Conservation (phyloP, 768 basidiomycete species). For the Auricularia sp. region DNA sequence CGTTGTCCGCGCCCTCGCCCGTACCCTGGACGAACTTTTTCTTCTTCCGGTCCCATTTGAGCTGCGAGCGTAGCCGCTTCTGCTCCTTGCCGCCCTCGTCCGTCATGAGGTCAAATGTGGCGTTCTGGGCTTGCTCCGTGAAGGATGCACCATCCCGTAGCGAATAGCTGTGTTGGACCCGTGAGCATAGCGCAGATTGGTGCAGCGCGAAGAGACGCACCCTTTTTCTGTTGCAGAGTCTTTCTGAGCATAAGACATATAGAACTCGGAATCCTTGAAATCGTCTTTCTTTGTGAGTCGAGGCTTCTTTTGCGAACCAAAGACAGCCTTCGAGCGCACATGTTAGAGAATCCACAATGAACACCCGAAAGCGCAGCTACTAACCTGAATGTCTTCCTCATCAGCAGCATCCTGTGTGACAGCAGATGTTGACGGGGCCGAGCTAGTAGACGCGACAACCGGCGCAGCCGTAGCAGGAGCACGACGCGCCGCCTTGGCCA, state of each 20-base stretch:
- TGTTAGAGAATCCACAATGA: not conserved
- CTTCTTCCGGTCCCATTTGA: constrained; percentile 94
- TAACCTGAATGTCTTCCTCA: constrained; percentile 67
- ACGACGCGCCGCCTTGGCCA: constrained; percentile 54
- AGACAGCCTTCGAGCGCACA: constrained; percentile 43
- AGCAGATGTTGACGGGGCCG: constrained; percentile 12
- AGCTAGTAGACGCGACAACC: constrained; percentile 20
- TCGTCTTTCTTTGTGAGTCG: constrained; percentile 24
- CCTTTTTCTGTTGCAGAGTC: constrained; percentile 84
- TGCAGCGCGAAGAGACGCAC: constrained; percentile 33
- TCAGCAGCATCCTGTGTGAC: constrained; percentile 29
- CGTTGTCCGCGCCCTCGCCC: constrained; percentile 80
- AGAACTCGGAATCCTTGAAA: constrained; percentile 77
- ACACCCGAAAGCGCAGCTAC: constrained; percentile 13
- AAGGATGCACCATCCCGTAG: constrained; percentile 83
- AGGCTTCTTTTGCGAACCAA: constrained; percentile 43
- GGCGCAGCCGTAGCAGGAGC: constrained; percentile 12
- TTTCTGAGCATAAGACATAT: constrained; percentile 87
- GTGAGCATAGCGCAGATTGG: constrained; percentile 2
- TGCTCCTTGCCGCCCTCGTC: constrained; percentile 56
- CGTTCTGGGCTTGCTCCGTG: constrained; percentile 67
- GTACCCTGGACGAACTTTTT: constrained; percentile 87
- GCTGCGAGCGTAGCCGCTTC: constrained; percentile 49
- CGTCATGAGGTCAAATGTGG: constrained; percentile 72
- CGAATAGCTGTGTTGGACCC: constrained; percentile 54